Evolutionary conservation across 345 rosid species (phyloP).

Genomic region (Ailanthus altissimus): DNA sequence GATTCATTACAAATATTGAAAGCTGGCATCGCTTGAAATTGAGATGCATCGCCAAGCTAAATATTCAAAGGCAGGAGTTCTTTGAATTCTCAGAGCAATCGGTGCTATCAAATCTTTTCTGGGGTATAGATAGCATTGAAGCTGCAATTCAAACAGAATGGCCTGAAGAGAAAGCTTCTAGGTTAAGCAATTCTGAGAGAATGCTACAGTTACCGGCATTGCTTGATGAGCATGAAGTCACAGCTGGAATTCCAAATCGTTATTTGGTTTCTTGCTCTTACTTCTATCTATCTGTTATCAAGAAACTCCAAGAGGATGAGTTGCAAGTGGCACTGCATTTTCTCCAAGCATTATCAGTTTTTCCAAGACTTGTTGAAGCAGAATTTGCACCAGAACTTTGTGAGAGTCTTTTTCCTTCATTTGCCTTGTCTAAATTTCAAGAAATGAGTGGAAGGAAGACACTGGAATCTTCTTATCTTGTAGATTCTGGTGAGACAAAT

Average conservation of each 20-base stretch:
- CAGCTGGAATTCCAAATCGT: conserved; percentile 63
- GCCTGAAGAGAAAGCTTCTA: conserved; percentile 36
- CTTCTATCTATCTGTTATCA: conserved; percentile 56
- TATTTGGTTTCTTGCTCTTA: conserved; percentile 47
- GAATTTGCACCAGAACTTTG: conserved; percentile 58
- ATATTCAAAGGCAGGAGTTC: conserved; percentile 37
- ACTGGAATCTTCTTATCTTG: conserved; percentile 4
- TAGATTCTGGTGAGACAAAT: conserved; percentile 12
- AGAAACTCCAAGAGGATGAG: conserved; percentile 61
- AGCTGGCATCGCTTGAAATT: conserved; percentile 46
- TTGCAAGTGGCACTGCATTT: conserved; percentile 73
- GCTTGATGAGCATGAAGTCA: conserved; percentile 67
- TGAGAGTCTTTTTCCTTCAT: conserved; percentile 41
- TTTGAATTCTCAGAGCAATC: conserved; percentile 72
- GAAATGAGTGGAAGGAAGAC: conserved; percentile 11
- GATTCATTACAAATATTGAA: conserved; percentile 29
- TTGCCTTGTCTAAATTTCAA: conserved; percentile 9
- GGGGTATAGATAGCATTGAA: conserved; percentile 73
- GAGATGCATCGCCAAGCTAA: conserved; percentile 46
- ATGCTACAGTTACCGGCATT: conserved; percentile 91
- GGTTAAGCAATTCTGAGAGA: conserved; percentile 57
- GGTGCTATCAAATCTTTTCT: conserved; percentile 63
- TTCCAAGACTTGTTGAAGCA: conserved; percentile 45
- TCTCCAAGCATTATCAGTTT: conserved; percentile 63
- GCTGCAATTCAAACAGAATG: conserved; percentile 44